These are phyloP conservation scores for Hypoxylon subgilvum DNA, from an alignment of 495 filamentous ascomycete species.

Conservation along the genomic window DNA sequence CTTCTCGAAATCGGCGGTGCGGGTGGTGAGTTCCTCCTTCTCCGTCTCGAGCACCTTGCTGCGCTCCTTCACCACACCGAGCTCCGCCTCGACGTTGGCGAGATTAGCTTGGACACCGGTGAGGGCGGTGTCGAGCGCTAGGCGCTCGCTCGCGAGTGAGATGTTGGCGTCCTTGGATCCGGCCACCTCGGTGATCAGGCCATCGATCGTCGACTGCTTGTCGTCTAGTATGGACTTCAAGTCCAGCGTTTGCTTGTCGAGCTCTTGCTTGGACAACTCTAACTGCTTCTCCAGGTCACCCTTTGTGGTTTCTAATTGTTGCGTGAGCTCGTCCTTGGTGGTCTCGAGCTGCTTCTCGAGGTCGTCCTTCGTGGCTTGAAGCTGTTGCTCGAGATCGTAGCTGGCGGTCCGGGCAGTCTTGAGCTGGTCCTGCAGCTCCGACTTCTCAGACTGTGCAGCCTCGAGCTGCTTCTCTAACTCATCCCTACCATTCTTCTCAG, in stretches of 20 bases:
- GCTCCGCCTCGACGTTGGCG: constrained; percentile 29
- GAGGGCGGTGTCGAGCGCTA: constrained; percentile 32
- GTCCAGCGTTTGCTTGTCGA: constrained; percentile 43
- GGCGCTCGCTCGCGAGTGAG: constrained; percentile 33
- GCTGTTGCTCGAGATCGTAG: constrained; percentile 45
- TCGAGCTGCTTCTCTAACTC: constrained; percentile 47
- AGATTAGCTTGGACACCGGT: constrained; percentile 33
- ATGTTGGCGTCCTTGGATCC: constrained; percentile 44
- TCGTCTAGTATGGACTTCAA: constrained; percentile 41
- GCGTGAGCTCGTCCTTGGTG: constrained; percentile 30
- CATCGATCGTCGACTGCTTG: constrained; percentile 38
- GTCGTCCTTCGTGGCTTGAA: constrained; percentile 28
- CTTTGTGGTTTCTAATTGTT: constrained; percentile 24
- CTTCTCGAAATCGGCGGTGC: constrained; percentile 32
- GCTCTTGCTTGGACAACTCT: constrained; percentile 28
- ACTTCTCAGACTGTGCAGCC: constrained; percentile 29
- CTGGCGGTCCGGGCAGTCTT: constrained; percentile 13
- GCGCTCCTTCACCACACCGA: constrained; percentile 27
- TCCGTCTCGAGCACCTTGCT: constrained; percentile 32
- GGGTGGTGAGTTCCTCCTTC: constrained; percentile 32
- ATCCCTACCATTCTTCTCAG: constrained; percentile 32
- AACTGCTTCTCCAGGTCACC: constrained; percentile 25
- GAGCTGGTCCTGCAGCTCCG: constrained; percentile 21
- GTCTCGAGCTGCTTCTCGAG: constrained; percentile 24
- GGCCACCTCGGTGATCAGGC: constrained; percentile 36